phyloP scores from a whole-genome alignment of 345 rosid genomes.

The Populus deltoides region DNA sequence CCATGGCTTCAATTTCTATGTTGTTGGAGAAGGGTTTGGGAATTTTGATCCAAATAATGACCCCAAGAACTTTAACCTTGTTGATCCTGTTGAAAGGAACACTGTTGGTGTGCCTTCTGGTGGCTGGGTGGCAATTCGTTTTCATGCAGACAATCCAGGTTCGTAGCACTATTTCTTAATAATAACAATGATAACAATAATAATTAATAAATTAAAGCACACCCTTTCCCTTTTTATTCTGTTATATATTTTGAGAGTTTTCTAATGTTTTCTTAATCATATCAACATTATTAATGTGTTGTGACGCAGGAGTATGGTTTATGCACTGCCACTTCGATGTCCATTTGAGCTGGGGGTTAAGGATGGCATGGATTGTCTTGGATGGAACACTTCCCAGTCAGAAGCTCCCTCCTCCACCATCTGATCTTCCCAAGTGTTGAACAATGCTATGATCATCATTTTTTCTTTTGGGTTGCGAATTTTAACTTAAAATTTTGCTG shows the following conservation, averaged over 20 bases:
- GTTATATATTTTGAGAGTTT: too few species aligned
- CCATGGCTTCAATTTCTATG: slow-evolving; percentile 67
- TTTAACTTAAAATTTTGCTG: neutral
- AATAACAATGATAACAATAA: too few species aligned
- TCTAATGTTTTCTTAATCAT: too few species aligned
- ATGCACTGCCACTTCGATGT: slow-evolving; percentile 18
- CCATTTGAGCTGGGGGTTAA: slow-evolving; percentile 13
- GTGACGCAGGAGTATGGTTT: slow-evolving; percentile 14
- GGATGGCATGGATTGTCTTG: slow-evolving; percentile 9
- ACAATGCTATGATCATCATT: neutral
- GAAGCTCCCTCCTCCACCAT: slow-evolving; percentile 17
- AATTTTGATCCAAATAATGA: slow-evolving; percentile 55
- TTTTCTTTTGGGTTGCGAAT: neutral
- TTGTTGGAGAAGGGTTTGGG: slow-evolving; percentile 81
- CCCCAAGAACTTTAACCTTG: slow-evolving; percentile 53
- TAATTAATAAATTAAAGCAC: neutral
- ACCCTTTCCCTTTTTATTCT: neutral
- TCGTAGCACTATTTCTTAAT: neutral
- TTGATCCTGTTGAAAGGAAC: slow-evolving; percentile 76
- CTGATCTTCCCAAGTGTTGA: slow-evolving; percentile 20
- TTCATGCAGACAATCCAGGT: slow-evolving; percentile 81
- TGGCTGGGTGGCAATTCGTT: slow-evolving; percentile 77
- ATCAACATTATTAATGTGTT: neutral
- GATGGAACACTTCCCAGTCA: slow-evolving; percentile 12
- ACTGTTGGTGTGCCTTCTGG: slow-evolving; percentile 61